These are phyloP conservation scores for Chaetomium olivaceum DNA, from an alignment of 2,329 filamentous ascomycete genomes.

Conservation along the genomic window DNA sequence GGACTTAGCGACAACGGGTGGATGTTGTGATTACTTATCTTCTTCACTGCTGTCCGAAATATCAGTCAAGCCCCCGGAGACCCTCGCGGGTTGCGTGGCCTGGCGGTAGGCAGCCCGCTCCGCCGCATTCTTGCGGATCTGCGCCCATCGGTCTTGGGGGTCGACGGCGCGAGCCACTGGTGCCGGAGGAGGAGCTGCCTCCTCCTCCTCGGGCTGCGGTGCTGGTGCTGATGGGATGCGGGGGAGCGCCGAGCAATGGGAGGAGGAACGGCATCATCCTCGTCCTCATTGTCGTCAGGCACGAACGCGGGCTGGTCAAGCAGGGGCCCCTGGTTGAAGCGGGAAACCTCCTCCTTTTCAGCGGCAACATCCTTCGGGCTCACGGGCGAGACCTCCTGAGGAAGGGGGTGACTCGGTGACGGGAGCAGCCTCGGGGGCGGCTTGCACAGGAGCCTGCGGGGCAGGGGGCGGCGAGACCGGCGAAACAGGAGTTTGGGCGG, in stretches of 20 bases:
- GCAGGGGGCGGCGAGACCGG: slow-evolving; percentile 26
- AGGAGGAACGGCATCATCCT: slow-evolving; percentile 52
- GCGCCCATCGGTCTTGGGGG: slow-evolving; percentile 82
- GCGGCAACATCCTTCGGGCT: slow-evolving; percentile 60
- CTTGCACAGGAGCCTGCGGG: background rate
- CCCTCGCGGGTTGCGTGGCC: slow-evolving; percentile 43
- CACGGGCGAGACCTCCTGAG: slow-evolving; percentile 58
- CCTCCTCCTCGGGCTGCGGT: slow-evolving; percentile 34
- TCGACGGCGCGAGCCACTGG: slow-evolving; percentile 16
- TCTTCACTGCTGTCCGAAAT: slow-evolving; percentile 81
- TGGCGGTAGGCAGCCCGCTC: slow-evolving; percentile 69
- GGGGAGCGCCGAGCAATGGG: slow-evolving; percentile 51
- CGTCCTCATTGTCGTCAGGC: slow-evolving; percentile 56
- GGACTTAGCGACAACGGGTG: too few relatives aligned
- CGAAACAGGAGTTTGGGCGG: slow-evolving; percentile 27
- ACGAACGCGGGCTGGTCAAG: slow-evolving; percentile 82
- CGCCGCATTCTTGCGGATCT: slow-evolving; percentile 92
- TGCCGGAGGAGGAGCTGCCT: slow-evolving; percentile 39
- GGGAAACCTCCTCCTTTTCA: slow-evolving; percentile 60
- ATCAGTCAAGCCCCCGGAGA: slow-evolving; percentile 46
- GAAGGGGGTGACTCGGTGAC: slow-evolving; percentile 48
- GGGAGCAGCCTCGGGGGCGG: slow-evolving; percentile 35
- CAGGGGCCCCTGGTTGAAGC: slow-evolving; percentile 87
- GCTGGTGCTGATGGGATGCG: slow-evolving; percentile 32
- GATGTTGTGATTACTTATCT: slow-evolving; percentile 60